These are phyloP conservation scores for Penicillium soppii DNA, from an alignment of 495 filamentous ascomycete species.

Conservation along the genomic window DNA sequence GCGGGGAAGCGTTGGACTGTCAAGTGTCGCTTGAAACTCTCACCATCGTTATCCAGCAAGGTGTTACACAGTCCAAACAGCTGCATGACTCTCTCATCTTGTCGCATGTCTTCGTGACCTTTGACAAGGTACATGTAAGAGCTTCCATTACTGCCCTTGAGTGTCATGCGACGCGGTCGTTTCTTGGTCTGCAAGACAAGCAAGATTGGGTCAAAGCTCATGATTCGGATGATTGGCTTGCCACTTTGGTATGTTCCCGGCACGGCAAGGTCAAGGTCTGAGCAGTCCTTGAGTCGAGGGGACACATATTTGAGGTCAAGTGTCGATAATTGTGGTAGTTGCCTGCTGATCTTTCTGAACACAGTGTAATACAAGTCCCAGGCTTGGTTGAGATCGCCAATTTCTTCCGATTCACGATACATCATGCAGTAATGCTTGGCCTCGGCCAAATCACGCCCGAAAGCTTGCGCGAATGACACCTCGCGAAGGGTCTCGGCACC, in stretches of 20 bases:
- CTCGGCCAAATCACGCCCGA: constrained; percentile 90
- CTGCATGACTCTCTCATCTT: constrained; percentile 99
- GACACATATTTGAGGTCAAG: constrained; percentile 97
- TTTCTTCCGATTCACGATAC: constrained; percentile 82
- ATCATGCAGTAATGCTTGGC: constrained; percentile 92
- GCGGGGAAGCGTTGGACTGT: constrained; percentile 93
- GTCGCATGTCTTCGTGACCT: constrained; percentile 96
- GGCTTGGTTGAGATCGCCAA: constrained; percentile 92
- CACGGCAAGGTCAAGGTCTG: constrained; percentile 84
- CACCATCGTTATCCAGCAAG: constrained; percentile 83
- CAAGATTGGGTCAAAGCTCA: constrained; percentile 83
- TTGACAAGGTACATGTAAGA: constrained; percentile 87
- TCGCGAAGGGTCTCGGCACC: constrained; percentile 92
- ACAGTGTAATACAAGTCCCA: constrained; percentile 99
- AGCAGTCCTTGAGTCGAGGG: constrained; percentile 79
- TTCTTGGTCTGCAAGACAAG: constrained; percentile 97
- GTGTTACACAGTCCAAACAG: constrained; percentile 97
- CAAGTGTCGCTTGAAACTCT: constrained; percentile 94
- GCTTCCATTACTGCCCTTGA: constrained; percentile 83
- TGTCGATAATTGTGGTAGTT: constrained; percentile 84
- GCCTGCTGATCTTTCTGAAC: constrained; percentile 92
- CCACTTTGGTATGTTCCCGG: constrained; percentile 92
- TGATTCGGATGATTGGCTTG: constrained; percentile 80
- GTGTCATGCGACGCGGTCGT: constrained; percentile 82
- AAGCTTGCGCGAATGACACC: constrained; percentile 96